phyloP scores from a whole-genome alignment of 129 eudicot genomes.

The Pseudognaphalium luteoalbum region DNA sequence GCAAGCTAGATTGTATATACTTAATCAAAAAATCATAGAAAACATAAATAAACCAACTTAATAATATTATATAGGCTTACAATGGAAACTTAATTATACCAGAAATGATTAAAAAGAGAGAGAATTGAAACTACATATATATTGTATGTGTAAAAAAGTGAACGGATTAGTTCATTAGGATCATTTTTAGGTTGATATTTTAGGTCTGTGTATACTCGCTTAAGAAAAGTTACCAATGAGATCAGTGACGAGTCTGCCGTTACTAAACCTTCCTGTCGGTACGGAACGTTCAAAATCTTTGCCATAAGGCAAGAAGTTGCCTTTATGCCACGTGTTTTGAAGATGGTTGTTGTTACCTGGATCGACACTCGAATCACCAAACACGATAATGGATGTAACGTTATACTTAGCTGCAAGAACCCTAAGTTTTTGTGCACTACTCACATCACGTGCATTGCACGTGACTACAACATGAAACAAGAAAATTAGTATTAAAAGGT shows the following conservation, averaged over 20 bases:
- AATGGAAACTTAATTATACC: too few species aligned
- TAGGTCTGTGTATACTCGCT: background rate
- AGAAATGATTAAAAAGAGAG: too few species aligned
- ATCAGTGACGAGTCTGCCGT: constrained; percentile 72
- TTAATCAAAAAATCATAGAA: too few species aligned
- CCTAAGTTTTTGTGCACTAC: constrained; percentile 31
- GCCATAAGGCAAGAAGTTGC: constrained; percentile 77
- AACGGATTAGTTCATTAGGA: background rate
- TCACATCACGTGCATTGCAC: constrained; percentile 29
- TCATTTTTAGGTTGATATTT: too few species aligned
- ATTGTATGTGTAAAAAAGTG: background rate
- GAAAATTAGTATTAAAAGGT: constrained; percentile 18
- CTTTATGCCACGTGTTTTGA: constrained; percentile 39
- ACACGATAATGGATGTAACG: constrained; percentile 51
- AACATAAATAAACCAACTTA: background rate
- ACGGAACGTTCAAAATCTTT: constrained; percentile 41
- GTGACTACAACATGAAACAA: constrained; percentile 19
- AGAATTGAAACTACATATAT: too few species aligned
- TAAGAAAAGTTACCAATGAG: constrained; percentile 49
- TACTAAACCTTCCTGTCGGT: constrained; percentile 74
- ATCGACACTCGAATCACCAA: constrained; percentile 80
- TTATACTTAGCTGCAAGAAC: constrained; percentile 42
- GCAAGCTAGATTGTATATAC: background rate
- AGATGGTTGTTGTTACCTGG: constrained; percentile 72
- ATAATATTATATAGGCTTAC: background rate